These are phyloP conservation scores for Penicillium sp. DNA, from an alignment of 2,329 filamentous ascomycete genomes.

Conservation along the genomic window DNA sequence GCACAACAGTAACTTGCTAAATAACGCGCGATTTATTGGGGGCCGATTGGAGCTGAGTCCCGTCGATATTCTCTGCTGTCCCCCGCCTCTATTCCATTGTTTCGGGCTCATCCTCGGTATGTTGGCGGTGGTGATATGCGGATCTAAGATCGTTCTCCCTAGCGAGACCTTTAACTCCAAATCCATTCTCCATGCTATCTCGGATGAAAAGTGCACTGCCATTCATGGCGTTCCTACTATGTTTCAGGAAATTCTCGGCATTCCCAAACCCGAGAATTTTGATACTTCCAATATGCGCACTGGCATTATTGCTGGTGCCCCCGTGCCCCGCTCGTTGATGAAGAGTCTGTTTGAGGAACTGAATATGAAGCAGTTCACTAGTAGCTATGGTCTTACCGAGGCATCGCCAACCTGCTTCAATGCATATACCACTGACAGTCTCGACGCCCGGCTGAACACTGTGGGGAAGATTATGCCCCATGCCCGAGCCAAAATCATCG, in stretches of 20 bases:
- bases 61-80: slow-evolving; percentile 73
- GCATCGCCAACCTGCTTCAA: slow-evolving; percentile 81
- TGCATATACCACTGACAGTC: slow-evolving; percentile 71
- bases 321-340: slow-evolving; percentile 75
- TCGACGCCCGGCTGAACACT: slow-evolving; percentile 67
- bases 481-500: slow-evolving; percentile 74
- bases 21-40: slow-evolving; percentile 71
- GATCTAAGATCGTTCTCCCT: slow-evolving; percentile 75
- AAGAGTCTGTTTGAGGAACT: slow-evolving; percentile 69
- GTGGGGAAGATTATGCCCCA: slow-evolving; percentile 78
- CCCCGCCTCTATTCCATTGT: slow-evolving; percentile 82
- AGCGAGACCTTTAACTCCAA: slow-evolving; percentile 71
- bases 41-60: slow-evolving; percentile 71
- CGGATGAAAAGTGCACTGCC: slow-evolving; percentile 69
- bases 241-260: slow-evolving; percentile 67
- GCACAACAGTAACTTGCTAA: slow-evolving; percentile 47
- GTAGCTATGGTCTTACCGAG: slow-evolving; percentile 71
- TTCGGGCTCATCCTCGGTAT: slow-evolving; percentile 79
- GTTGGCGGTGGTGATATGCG: slow-evolving; percentile 71
- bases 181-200: slow-evolving; percentile 67
- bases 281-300: slow-evolving; percentile 63
- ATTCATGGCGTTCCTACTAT: slow-evolving; percentile 82
- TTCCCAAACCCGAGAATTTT: slow-evolving; percentile 51
- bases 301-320: slow-evolving; percentile 77
- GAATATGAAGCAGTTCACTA: slow-evolving; percentile 74